Evolutionary conservation across 2,329 filamentous ascomycete species (phyloP).

Genomic region (Trichoderma hamatum): DNA sequence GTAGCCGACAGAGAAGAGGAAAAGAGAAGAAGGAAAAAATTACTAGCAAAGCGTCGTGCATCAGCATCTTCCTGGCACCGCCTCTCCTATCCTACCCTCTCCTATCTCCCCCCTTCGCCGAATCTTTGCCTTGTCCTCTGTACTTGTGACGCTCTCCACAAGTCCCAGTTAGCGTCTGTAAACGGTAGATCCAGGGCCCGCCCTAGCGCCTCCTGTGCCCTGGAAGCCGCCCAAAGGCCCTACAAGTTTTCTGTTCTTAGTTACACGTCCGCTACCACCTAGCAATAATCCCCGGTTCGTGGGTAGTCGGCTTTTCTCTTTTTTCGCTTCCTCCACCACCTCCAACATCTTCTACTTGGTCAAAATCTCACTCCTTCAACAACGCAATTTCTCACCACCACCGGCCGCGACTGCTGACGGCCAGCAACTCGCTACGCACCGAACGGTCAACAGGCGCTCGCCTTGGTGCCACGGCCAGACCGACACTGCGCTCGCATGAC

Average conservation of each 20-base stretch:
- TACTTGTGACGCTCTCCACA: constrained; percentile 5
- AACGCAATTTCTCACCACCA: constrained; percentile 5
- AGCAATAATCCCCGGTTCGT: constrained; percentile 26
- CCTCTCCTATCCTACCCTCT: background rate
- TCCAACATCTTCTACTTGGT: constrained; percentile 23
- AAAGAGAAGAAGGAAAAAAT: too few relatives aligned
- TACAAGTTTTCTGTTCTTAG: constrained; percentile 18
- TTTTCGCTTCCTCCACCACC: constrained; percentile 21
- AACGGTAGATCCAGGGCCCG: constrained; percentile 28
- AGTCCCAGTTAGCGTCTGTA: constrained; percentile 26
- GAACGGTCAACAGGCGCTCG: background rate
- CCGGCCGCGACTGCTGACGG: background rate
- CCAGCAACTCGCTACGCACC: constrained; percentile 1
- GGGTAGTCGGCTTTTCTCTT: constrained; percentile 27
- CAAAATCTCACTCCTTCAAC: constrained; percentile 28
- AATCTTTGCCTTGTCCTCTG: background rate
- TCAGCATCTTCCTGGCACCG: background rate
- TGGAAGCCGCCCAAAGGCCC: constrained; percentile 26
- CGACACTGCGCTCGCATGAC: background rate
- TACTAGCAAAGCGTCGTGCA: background rate
- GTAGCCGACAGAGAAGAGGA: background rate
- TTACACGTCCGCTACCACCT: constrained; percentile 11
- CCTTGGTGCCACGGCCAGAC: background rate
- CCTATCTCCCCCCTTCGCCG: background rate
- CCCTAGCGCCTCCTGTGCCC: constrained; percentile 28